Evolutionary conservation across 1,284 basidiomycete species (phyloP).

Genomic region (Sporisorium scitamineum): DNA sequence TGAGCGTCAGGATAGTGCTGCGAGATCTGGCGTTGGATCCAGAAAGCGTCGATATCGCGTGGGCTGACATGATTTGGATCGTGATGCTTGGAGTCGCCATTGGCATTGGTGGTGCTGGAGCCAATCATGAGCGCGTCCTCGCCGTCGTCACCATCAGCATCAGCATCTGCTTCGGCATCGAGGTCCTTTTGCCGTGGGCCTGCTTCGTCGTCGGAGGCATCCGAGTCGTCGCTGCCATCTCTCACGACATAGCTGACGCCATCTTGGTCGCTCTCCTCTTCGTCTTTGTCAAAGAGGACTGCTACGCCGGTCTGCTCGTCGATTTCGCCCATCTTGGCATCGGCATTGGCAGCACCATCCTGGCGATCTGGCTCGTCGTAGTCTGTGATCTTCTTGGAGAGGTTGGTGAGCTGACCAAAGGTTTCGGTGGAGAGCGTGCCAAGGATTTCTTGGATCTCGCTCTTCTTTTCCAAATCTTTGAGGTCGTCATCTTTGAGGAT

Average conservation of each 20-base stretch:
- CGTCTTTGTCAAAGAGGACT: constrained; percentile 71
- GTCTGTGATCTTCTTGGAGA: constrained; percentile 97
- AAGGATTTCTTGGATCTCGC: constrained; percentile 87
- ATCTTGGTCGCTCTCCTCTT: constrained; percentile 86
- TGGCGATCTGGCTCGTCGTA: constrained; percentile 78
- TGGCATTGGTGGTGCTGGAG: constrained; percentile 16
- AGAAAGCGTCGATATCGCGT: constrained; percentile 94
- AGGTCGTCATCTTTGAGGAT: constrained; percentile 87
- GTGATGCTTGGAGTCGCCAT: constrained; percentile 72
- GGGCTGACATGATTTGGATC: constrained; percentile 76
- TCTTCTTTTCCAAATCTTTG: constrained; percentile 98
- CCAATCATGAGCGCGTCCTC: constrained; percentile 73
- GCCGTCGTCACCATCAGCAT: constrained; percentile 81
- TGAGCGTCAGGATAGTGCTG: constrained; percentile 92
- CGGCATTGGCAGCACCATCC: constrained; percentile 72
- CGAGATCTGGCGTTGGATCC: constrained; percentile 94
- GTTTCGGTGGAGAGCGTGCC: constrained; percentile 79
- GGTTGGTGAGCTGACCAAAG: constrained; percentile 86
- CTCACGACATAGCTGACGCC: constrained; percentile 87
- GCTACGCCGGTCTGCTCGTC: constrained; percentile 75
- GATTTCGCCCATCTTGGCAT: constrained; percentile 81
- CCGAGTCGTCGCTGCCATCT: constrained; percentile 77
- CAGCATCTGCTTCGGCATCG: constrained; percentile 70
- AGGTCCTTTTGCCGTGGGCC: constrained; percentile 68
- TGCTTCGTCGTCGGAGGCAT: constrained; percentile 75